Base-by-base conservation (phyloP, 2,329 filamentous ascomycete species). In the Lanzia echinophila region DNA sequence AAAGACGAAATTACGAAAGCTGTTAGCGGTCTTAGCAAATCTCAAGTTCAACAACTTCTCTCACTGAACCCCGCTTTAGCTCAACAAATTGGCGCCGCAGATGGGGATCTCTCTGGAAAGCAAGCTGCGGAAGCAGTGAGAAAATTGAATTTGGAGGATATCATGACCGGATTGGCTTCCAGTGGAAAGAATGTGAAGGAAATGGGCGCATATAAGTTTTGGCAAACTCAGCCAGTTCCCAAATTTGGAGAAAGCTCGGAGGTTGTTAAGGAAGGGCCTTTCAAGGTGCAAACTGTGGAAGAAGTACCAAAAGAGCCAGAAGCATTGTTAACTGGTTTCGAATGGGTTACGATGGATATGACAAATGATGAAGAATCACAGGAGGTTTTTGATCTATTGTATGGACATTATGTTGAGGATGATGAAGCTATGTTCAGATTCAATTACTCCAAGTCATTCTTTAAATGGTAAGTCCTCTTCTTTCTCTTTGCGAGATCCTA, bases 131-230 rank as follows among this genome's bases (percentile, higher is more conserved):
- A 78, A 32, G 71, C 76, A 46, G 73, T 86, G 58, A 81, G 81
- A 71, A 79, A 79, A 62, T 75, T 89, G 67, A 84, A 78, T 60
- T 73, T 88, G 53, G 79, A 84, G 67, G 84, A 89, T 59, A 81
- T 88, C 66, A 81, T 89, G 79, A 88, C 86, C 1, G 86, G 86
- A 0, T 71, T 88, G 65, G 86, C 90, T 15, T 77, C 88, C 7
- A 84, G 82, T 58, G 88, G 87, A 53, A 95, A 94, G 78, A 95
- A 95, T 66, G 85, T 83, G 63, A 96, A 96, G 75, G 91, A 96
- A 68, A 96, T 96, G 90, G 90, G 86, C 6, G 88, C 86, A 55
- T 96, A 97, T 79, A 96, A 95, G 73, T 99, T 99, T 75, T 99
- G 94, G 94, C 85, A 90, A 70, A 99, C 94, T 45, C 94, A 99